Evolutionary conservation across 208 protist genomes (phyloP), one percentile per base, ranked within the genome.

Genomic region (Crithidia bombi): DNA sequence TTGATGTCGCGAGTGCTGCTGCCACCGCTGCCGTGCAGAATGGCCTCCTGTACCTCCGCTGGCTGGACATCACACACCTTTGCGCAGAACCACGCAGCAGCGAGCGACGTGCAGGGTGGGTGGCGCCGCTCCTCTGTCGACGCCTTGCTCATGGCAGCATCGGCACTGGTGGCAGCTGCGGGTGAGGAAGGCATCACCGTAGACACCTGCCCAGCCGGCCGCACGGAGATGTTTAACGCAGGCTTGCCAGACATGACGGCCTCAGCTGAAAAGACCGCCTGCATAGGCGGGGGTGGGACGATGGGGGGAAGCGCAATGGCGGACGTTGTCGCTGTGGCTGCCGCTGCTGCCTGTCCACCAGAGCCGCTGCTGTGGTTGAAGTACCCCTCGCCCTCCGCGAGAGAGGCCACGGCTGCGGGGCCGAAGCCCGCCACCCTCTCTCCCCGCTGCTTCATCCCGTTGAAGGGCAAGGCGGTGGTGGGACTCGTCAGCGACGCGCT

Each of bases 1-100:
- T 35, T n/a, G 36, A 61, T 47, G n/a, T 6, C 21, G 4, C 28
- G 26, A 2, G 41, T 49, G 5, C 41, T 30, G 57, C 19, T 49
- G 51, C 30, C 28, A n/a, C n/a, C n/a, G 58, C 38, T 32, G 26
- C 17, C 33, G 28, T 33, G 33, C 28, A 39, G 23, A n/a, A 76
- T 17, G 10, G 36, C 44, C 38, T 76, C 63, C 6, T 65, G 35
- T 21, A 47, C 56, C 14, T 76, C 71, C 6, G 46, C 38, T 0
- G 71, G 71, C 55, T 70, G 36, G 33, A 56, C 33, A 10, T 76
- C 63, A 3, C 33, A 63, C 55, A 76, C 71, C 47, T 76, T 76
- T 5, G 35, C 50, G 32, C 71, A 69, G 63, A 76, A 70, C 71
- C 71, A 76, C 36, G 38, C 38, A 0, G 61, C 39, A 17, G 63